These are phyloP conservation scores for Penicillium sp. DNA, from an alignment of 2,329 filamentous ascomycete species.

Conservation along the genomic window DNA sequence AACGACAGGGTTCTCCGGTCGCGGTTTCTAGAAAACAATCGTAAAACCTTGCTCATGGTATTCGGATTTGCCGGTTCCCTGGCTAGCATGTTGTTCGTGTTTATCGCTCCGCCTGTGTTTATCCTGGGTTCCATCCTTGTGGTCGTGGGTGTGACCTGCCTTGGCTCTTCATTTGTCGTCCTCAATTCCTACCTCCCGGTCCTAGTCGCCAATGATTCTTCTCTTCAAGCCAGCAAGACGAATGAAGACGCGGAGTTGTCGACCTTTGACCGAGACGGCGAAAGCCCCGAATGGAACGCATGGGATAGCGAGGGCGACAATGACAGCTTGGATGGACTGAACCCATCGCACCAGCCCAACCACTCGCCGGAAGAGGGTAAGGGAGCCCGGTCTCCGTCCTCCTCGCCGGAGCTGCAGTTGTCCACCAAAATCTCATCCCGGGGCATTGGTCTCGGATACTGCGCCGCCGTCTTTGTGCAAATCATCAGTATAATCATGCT, in stretches of 20 bases:
- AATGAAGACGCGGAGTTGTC: constrained; percentile 27
- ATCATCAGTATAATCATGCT: constrained; percentile 75
- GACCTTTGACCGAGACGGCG: constrained; percentile 18
- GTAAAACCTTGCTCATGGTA: constrained; percentile 76
- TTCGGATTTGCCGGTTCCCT: constrained; percentile 79
- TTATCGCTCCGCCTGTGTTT: constrained; percentile 73
- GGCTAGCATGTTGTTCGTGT: constrained; percentile 83
- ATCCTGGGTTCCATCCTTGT: constrained; percentile 76
- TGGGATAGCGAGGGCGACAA: constrained; percentile 16
- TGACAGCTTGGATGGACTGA: constrained; percentile 23
- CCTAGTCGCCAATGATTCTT: constrained; percentile 77
- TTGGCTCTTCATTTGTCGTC: constrained; percentile 87
- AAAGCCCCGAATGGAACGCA: constrained; percentile 18
- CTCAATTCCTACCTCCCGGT: constrained; percentile 89
- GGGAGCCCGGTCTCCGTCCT: constrained; percentile 9
- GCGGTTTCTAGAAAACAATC: constrained; percentile 47
- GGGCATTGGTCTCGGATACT: constrained; percentile 86
- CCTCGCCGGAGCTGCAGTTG: constrained; percentile 70
- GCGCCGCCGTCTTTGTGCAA: constrained; percentile 79
- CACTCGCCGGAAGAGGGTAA: constrained; percentile 9
- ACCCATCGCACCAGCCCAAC: background rate
- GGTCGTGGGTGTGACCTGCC: constrained; percentile 83
- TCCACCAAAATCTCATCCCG: constrained; percentile 86
- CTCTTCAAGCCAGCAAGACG: constrained; percentile 36
- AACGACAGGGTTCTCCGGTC: background rate